Conservation (phyloP, 768 basidiomycete species). For the Tremella mesenterica region DNA sequence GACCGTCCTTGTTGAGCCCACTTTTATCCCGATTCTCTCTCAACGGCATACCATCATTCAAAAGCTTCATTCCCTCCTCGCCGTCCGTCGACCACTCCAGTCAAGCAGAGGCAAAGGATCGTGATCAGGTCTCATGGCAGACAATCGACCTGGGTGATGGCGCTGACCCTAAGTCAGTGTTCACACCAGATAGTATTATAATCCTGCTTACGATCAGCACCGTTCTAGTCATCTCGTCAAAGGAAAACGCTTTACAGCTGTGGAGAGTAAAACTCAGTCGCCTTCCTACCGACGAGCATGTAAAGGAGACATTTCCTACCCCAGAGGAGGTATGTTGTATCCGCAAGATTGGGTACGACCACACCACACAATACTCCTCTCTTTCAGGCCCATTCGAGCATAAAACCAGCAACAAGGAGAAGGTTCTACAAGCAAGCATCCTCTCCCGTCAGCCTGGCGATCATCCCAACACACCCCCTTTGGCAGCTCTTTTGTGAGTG, state of each 20-base stretch:
- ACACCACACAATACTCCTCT: not conserved
- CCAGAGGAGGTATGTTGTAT: slow-evolving; percentile 29
- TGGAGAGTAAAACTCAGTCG: slow-evolving; percentile 2
- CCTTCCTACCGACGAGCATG: slow-evolving; percentile 23
- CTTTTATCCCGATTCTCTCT: slow-evolving; percentile 14
- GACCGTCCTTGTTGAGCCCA: slow-evolving; percentile 21
- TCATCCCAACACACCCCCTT: too few species aligned
- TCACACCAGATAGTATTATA: not conserved
- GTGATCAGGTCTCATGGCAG: slow-evolving; percentile 16
- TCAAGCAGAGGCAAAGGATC: not conserved
- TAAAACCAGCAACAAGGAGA: slow-evolving; percentile 3
- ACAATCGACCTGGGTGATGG: slow-evolving; percentile 22
- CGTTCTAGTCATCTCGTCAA: slow-evolving; percentile 13
- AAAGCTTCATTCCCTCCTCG: slow-evolving; percentile 22
- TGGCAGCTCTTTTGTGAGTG: slow-evolving; percentile 9
- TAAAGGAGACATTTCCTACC: slow-evolving; percentile 16
- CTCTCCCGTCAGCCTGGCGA: not conserved
- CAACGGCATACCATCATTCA: slow-evolving; percentile 20
- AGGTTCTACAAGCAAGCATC: not conserved
- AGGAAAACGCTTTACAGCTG: slow-evolving; percentile 34
- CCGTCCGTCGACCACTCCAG: slow-evolving; percentile 4
- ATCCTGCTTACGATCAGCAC: slow-evolving; percentile 6
- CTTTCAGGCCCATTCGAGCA: not conserved
- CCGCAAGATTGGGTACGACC: slow-evolving; percentile 10
- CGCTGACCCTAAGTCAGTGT: too few species aligned